phyloP scores from a whole-genome alignment of 768 basidiomycete genomes.

The Mycena amicta region DNA sequence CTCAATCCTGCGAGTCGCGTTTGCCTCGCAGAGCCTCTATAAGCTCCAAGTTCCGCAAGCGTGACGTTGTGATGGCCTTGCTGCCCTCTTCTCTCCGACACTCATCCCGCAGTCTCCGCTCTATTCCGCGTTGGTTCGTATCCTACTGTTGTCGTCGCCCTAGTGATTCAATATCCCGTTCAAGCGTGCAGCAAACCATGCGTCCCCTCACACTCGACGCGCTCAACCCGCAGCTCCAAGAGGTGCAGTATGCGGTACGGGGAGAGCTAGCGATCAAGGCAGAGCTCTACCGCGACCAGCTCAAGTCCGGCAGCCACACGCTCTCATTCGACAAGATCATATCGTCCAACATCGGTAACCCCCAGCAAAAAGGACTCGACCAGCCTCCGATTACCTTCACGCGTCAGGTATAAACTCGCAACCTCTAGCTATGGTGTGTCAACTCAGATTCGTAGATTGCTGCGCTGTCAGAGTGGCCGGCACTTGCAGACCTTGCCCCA shows the following conservation, averaged over 20 bases:
- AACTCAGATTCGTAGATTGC: conserved; percentile 60
- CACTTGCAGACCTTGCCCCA: conserved; percentile 74
- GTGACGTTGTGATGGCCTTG: background rate
- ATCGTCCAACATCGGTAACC: conserved; percentile 96
- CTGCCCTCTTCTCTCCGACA: background rate
- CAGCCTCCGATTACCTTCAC: conserved; percentile 92
- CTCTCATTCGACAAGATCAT: conserved; percentile 90
- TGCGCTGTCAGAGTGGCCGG: conserved; percentile 90
- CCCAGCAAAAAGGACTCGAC: conserved; percentile 93
- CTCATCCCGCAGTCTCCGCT: background rate
- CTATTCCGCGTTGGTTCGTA: too few relatives aligned
- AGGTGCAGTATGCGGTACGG: conserved; percentile 96
- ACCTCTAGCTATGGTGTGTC: background rate
- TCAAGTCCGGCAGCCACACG: conserved; percentile 57
- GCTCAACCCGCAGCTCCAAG: conserved; percentile 82
- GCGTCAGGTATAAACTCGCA: conserved; percentile 78
- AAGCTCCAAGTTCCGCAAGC: background rate
- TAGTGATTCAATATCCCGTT: too few relatives aligned
- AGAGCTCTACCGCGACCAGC: conserved; percentile 73
- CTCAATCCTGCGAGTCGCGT: background rate
- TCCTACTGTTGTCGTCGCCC: too few relatives aligned
- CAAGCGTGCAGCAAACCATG: too few relatives aligned
- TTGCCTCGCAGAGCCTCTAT: background rate
- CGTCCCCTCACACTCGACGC: conserved; percentile 63
- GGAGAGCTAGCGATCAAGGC: conserved; percentile 96